Evolutionary conservation across 495 filamentous ascomycete species (phyloP).

Genomic region (Friedmanniomyces simplex): DNA sequence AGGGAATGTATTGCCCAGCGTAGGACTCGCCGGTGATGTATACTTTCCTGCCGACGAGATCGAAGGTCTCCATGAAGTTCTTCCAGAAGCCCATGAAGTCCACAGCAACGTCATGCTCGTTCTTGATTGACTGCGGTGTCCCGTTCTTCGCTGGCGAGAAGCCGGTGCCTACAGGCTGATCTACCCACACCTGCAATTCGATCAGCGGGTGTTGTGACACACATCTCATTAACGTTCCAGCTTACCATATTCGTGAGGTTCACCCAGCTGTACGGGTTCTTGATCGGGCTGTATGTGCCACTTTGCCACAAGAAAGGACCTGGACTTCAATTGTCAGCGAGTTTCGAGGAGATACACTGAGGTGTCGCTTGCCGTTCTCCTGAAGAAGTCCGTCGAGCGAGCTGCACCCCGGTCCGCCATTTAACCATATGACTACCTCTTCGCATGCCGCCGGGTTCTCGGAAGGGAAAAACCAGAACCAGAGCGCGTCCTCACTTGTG

Average conservation of each 20-base stretch:
- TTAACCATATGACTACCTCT: conserved; percentile 59
- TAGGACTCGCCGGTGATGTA: conserved; percentile 23
- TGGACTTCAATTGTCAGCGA: background rate
- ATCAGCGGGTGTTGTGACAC: background rate
- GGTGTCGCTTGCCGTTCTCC: conserved; percentile 40
- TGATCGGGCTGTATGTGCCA: conserved; percentile 52
- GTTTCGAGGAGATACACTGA: background rate
- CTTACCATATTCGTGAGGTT: conserved; percentile 59
- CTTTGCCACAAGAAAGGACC: conserved; percentile 67
- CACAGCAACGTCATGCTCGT: conserved; percentile 52
- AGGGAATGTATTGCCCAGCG: conserved; percentile 23
- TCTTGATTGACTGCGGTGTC: conserved; percentile 43
- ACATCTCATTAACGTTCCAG: background rate
- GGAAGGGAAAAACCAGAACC: conserved; percentile 70
- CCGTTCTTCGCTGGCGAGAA: conserved; percentile 45
- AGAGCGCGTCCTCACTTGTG: conserved; percentile 48
- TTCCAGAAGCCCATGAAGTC: conserved; percentile 47
- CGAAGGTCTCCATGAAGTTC: conserved; percentile 22
- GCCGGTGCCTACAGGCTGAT: conserved; percentile 70
- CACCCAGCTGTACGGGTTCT: conserved; percentile 46
- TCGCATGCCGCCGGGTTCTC: conserved; percentile 42
- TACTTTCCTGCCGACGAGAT: conserved; percentile 12
- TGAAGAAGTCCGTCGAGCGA: conserved; percentile 61
- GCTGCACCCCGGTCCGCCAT: conserved; percentile 48
- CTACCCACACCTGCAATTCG: conserved; percentile 43